A percentile compares a stretch with the other conserved stretches of the same genome.
These are phyloP conservation scores for Leucocoprinus leucothites DNA, from an alignment of 768 basidiomycete species.

Conservation along the genomic window DNA sequence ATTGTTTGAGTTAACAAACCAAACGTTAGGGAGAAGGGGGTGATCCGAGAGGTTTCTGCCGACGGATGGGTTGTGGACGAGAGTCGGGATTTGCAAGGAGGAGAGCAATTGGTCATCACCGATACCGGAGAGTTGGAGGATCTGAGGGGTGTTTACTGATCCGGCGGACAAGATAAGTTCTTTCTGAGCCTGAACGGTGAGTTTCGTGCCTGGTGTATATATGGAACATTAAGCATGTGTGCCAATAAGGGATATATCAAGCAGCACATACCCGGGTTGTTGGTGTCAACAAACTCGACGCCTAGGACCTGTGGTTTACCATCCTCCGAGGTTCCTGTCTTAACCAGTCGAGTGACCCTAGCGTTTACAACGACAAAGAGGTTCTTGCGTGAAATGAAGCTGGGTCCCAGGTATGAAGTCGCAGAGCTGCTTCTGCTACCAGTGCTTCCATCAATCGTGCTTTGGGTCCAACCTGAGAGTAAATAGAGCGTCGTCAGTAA, in stretches of 20 bases:
- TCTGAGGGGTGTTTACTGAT: conserved; percentile 17
- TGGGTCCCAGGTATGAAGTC: conserved; percentile 26
- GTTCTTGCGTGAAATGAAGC: conserved; percentile 24
- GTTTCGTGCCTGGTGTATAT: conserved; percentile 11
- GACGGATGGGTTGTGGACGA: conserved; percentile 17
- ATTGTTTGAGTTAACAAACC: not conserved
- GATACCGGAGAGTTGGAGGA: conserved; percentile 23
- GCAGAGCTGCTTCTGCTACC: conserved; percentile 21
- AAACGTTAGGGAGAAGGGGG: not conserved
- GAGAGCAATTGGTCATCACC: conserved; percentile 12
- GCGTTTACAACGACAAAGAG: conserved; percentile 25
- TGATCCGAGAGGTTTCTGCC: conserved; percentile 22
- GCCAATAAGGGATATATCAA: not conserved
- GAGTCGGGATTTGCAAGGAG: conserved; percentile 13
- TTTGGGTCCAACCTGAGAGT: conserved; percentile 11
- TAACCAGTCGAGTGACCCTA: conserved; percentile 20
- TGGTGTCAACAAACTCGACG: not conserved
- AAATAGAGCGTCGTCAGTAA: not conserved
- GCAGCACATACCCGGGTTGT: not conserved
- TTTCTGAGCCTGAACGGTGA: conserved; percentile 10
- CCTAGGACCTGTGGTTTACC: conserved; percentile 25
- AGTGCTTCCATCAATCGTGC: not conserved
- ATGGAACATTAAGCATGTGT: not conserved
- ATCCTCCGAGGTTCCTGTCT: conserved; percentile 25
- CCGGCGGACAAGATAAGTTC: conserved; percentile 18